Evolutionary conservation across 352 stramenopile genomes (phyloP), one percentile per base, ranked within the genome.

Genomic region (Pythium insidiosum): DNA sequence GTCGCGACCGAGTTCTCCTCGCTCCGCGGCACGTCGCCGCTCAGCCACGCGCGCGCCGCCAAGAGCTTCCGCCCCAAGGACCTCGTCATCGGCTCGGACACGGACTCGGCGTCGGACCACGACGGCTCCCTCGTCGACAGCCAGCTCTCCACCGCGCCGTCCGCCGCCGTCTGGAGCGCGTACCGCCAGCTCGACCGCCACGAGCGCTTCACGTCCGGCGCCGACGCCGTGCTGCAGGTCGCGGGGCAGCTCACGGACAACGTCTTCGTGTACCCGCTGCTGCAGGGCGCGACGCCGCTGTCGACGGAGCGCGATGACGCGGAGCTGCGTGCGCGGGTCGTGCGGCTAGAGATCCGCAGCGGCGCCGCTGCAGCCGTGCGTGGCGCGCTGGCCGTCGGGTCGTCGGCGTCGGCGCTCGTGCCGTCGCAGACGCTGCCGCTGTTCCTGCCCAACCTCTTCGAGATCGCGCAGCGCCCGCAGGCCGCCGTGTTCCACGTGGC

Each of bases 381-480:
- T 21, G 77, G 77, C 11, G 77, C 74, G 22, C 57, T 87, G 35
- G 63, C 71, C 0, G 68, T 73, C 1, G 72, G 77, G 37, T 58
- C 68, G 18, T 66, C 48, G 4, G 68, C 68, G 5, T 35, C 77
- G 1, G 75, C 61, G 23, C 56, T 89, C 30, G 59, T 83, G 33
- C 70, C 77, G 21, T 85, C 74, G 57, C 77, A 89, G 59, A 74
- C 67, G 55, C 63, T 89, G 56, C 74, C 75, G 37, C 56, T 86
- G 34, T 87, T 89, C 64, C 48, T 86, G 38, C 74, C 77, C 29
- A 83, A 68, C 38, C 62, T 89, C 15, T 86, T 82, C 57, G 49
- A 67, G 36, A 65, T 84, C 47, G 70, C 65, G 15, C 58, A 78
- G 59, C 62, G 50, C 36, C 24, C 54, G 4, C 16, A 61, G 24